Conservation (phyloP, 2,329 filamentous ascomycete genomes). For the Botrytis deweyae region DNA sequence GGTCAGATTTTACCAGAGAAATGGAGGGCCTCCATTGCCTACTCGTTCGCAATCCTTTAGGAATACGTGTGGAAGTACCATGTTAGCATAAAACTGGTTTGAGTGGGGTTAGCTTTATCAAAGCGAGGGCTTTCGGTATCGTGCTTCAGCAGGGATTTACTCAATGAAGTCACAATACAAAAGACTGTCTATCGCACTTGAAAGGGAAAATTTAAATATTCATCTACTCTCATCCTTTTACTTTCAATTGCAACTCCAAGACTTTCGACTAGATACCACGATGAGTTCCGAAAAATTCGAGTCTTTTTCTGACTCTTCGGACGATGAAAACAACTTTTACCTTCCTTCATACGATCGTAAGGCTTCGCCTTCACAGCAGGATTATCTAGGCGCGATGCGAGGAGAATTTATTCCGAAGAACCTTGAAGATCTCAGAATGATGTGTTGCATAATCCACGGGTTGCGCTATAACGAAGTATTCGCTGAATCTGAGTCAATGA, state of each 20-base stretch:
- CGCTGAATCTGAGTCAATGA: neutral
- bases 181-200: neutral
- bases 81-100: neutral
- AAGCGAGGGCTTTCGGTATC: neutral
- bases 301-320: neutral
- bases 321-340: neutral
- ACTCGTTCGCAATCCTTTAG: too few relatives aligned
- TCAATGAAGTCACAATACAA: too few relatives aligned
- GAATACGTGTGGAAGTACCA: neutral
- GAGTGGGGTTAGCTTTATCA: neutral
- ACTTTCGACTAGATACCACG: neutral
- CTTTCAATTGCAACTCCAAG: too few relatives aligned
- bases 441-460: neutral
- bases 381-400: neutral
- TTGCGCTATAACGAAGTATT: neutral
- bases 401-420: neutral
- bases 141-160: neutral
- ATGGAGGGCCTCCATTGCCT: too few relatives aligned
- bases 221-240: neutral
- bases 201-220: neutral
- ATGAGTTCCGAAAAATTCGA: neutral
- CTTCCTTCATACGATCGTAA: accelerated
- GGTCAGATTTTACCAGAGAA: too few relatives aligned
- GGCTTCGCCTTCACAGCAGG: accelerated
- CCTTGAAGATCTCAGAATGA: accelerated